Base-by-base conservation (phyloP, 805 yeast genomes). In the Wickerhamomyces tratensis region DNA sequence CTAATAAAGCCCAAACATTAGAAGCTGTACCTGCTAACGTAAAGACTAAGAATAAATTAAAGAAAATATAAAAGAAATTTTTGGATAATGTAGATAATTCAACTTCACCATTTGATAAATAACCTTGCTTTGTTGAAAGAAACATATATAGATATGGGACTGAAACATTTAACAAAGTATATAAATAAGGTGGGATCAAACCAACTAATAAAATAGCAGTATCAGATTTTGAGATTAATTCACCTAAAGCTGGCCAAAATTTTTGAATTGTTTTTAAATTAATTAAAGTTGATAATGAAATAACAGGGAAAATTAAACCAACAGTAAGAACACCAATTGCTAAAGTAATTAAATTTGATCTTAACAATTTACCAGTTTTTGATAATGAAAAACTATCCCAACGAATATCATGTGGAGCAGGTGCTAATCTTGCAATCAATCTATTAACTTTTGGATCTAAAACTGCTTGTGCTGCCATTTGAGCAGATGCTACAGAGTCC, bases 401-500 rank as follows among this genome's bases (percentile, higher is more conserved):
- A 38, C 86, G 76, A 10, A 91, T 83, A 59, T 91, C 98, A 56
- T 84, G 91, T 3, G 98, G 97, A 2, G 98, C 95, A 0, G 98
- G 98, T 1, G 98, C 98, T 43, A 88, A 67, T 35, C 73, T 69
- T 5, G 96, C 84, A 39, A 89, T 86, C 41, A 93, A 68, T 43
- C 81, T 82, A 56, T 85, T 80, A 12, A 93, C 86, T 43, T 85
- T 75, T 1, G 97, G 97, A 56, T 89, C 96, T 43, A 93, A 61
- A 0, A 91, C 89, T 0, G 97, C 91, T 60, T 93, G 98, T 0
- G 97, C 96, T 34, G 91, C 82, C 86, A 88, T 82, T 60, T 91
- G 98, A 5, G 98, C 97, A 48, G 89, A 81, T 0, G 96, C 95
- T 5, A 88, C 97, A 0, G 93, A 76, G 49, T 86, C 91, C 96